Conservation (phyloP, 768 basidiomycete species). For the Xanthoconium purpureum region DNA sequence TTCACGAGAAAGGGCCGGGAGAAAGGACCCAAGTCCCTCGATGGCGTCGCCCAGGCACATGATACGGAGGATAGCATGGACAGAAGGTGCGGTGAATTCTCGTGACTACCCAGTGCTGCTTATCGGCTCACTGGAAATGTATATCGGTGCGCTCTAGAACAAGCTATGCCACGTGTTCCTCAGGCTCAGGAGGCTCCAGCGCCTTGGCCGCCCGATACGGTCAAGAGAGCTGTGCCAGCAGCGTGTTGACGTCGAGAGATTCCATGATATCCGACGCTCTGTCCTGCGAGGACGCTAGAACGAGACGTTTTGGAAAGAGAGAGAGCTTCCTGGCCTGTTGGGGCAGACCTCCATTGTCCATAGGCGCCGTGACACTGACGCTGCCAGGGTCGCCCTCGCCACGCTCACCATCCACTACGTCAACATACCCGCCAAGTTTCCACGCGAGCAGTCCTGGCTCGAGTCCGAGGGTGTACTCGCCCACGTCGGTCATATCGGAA, state of each 20-base stretch:
- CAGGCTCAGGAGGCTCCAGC: conserved; percentile 9
- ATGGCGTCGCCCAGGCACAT: background rate
- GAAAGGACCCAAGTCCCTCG: background rate
- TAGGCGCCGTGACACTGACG: background rate
- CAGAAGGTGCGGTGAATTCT: conserved; percentile 5
- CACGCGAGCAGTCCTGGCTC: background rate
- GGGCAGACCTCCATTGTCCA: background rate
- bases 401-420: background rate
- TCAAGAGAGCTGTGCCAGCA: background rate
- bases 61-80: background rate
- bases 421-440: background rate
- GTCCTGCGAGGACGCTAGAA: background rate
- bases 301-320: background rate
- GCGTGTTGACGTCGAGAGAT: background rate
- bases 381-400: background rate
- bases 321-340: background rate
- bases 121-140: background rate
- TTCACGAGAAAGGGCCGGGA: conserved; percentile 17
- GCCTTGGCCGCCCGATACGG: background rate
- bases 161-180: conserved; percentile 13
- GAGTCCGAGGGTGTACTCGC: background rate
- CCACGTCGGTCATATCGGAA: conserved; percentile 9
- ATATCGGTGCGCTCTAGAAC: background rate
- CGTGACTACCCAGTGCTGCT: background rate
- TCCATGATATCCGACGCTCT: conserved; percentile 1